These are phyloP conservation scores for Clathrus columnatus DNA, from an alignment of 768 basidiomycete species.

Conservation along the genomic window DNA sequence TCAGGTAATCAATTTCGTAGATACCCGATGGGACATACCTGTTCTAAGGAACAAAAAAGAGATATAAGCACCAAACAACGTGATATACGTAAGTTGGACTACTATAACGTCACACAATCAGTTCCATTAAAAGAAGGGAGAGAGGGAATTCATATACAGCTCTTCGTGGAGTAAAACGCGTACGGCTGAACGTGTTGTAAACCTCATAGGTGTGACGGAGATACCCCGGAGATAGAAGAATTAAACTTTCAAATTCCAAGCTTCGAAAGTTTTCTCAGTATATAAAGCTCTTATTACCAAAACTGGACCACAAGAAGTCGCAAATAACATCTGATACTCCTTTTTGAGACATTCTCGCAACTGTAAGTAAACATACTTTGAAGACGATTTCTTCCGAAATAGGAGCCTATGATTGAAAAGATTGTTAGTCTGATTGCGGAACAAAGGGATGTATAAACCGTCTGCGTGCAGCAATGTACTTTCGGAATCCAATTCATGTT, in stretches of 20 bases:
- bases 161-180: conserved; percentile 46
- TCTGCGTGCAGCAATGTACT: conserved; percentile 45
- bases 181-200: conserved; percentile 68
- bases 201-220: conserved; percentile 87
- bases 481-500: conserved; percentile 56
- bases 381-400: conserved; percentile 92
- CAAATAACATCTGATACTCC: conserved; percentile 58
- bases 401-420: conserved; percentile 51
- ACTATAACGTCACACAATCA: conserved; percentile 33
- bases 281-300: conserved; percentile 50
- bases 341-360: conserved; percentile 59
- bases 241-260: too few relatives aligned
- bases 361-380: conserved; percentile 70
- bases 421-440: not conserved
- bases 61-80: conserved; percentile 83
- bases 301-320: conserved; percentile 82
- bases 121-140: conserved; percentile 12
- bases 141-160: conserved; percentile 29
- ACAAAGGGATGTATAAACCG: not conserved
- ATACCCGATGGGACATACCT: conserved; percentile 24
- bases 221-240: conserved; percentile 65
- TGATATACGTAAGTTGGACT: conserved; percentile 86
- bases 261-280: not conserved
- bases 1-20: not conserved
- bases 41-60: conserved; percentile 83